Conservation (phyloP, 148 eudicot genomes). For the Rhododendron molle region DNA sequence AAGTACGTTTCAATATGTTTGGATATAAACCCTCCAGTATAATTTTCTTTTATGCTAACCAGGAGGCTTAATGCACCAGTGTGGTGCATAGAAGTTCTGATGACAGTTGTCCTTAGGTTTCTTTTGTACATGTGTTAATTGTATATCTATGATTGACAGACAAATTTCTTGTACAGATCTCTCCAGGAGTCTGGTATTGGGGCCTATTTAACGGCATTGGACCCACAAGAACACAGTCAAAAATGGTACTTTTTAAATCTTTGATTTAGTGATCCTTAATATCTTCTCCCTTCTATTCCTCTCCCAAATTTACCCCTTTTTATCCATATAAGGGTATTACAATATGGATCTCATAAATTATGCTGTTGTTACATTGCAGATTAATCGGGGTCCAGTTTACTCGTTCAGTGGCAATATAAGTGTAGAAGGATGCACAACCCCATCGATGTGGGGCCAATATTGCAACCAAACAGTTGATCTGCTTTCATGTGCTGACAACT, state of each 20-base stretch:
- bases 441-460: constrained; percentile 62
- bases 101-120: background rate
- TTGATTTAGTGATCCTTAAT: background rate
- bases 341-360: constrained; percentile 6
- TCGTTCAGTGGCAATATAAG: constrained; percentile 70
- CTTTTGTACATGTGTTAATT: background rate
- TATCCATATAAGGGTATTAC: background rate
- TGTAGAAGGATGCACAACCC: constrained; percentile 67
- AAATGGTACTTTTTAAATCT: constrained; percentile 56
- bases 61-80: background rate
- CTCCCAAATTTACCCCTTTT: background rate
- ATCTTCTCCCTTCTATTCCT: background rate
- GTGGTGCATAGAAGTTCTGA: constrained; percentile 2
- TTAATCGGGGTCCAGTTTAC: constrained; percentile 60
- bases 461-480: constrained; percentile 72
- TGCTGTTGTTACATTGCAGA: constrained; percentile 42
- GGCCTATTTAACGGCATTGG: constrained; percentile 94
- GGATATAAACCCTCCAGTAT: background rate
- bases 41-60: background rate
- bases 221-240: constrained; percentile 71
- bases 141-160: constrained; percentile 19
- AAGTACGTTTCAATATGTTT: constrained; percentile 35
- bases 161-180: constrained; percentile 50
- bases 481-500: constrained; percentile 53
- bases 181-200: constrained; percentile 79